A percentile compares a stretch with the other conserved stretches of the same genome.
These are phyloP conservation scores for Ophiostoma quercus DNA, from an alignment of 2,329 filamentous ascomycete species.

Conservation along the genomic window DNA sequence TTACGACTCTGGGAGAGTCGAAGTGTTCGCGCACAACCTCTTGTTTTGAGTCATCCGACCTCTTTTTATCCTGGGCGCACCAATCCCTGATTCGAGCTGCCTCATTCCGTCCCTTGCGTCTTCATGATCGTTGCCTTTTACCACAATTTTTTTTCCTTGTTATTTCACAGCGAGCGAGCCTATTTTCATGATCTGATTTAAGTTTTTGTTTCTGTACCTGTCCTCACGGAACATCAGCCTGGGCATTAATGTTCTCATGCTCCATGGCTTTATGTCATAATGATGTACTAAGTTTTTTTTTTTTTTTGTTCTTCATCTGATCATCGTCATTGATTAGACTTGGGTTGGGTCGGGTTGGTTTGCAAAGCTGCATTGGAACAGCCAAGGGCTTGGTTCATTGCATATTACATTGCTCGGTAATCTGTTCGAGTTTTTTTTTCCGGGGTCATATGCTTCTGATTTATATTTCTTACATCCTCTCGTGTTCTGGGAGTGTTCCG, in stretches of 20 bases:
- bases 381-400: constrained; percentile 9
- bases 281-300: constrained; percentile 20
- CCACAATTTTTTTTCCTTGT: background rate
- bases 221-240: background rate
- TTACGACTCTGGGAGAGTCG: constrained; percentile 5
- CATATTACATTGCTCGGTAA: constrained; percentile 2
- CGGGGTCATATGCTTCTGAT: constrained; percentile 8
- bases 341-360: constrained; percentile 14
- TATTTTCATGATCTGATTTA: background rate
- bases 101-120: background rate
- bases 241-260: background rate
- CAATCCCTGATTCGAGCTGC: background rate
- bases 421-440: background rate
- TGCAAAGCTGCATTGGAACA: constrained; percentile 23
- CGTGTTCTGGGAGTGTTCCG: constrained; percentile 2
- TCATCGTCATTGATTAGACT: background rate
- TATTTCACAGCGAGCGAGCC: constrained; percentile 16
- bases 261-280: constrained; percentile 20
- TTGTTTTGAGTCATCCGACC: background rate
- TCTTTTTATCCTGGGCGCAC: background rate
- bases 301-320: background rate
- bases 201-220: background rate
- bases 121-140: constrained; percentile 13
- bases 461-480: background rate
- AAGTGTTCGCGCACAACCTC: background rate